Conservation (phyloP, 2,329 filamentous ascomycete genomes). For the Xylaria sp. region DNA sequence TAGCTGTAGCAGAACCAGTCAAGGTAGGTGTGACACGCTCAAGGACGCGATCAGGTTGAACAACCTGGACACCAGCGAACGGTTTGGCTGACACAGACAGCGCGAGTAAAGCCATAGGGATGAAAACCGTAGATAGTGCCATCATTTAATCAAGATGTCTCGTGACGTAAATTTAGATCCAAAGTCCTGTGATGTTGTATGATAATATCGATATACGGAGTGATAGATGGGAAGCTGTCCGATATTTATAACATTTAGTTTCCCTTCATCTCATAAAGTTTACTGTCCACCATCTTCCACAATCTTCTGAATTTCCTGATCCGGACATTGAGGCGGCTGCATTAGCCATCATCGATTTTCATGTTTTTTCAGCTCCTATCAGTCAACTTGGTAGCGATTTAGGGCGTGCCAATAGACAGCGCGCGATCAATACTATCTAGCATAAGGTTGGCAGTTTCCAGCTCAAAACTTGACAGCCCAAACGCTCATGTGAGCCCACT, state of each 20-base stretch:
- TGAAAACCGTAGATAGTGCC: not conserved
- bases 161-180: not conserved
- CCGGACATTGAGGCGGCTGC: not conserved
- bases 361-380: not conserved
- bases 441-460: too few relatives aligned
- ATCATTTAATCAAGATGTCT: not conserved
- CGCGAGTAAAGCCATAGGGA: not conserved
- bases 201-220: not conserved
- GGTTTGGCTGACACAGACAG: not conserved
- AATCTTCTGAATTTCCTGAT: not conserved
- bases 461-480: too few relatives aligned
- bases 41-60: not conserved
- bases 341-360: not conserved
- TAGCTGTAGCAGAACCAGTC: not conserved
- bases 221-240: not conserved
- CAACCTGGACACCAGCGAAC: not conserved
- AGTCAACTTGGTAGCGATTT: too few relatives aligned
- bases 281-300: not conserved
- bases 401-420: too few relatives aligned
- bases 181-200: not conserved
- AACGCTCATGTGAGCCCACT: too few relatives aligned
- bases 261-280: not conserved
- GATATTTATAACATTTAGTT: not conserved
- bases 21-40: not conserved
- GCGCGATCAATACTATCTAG: too few relatives aligned